These are phyloP conservation scores for Pharus latifolius DNA, from an alignment of 176 grass and related monocot species.

Conservation along the genomic window DNA sequence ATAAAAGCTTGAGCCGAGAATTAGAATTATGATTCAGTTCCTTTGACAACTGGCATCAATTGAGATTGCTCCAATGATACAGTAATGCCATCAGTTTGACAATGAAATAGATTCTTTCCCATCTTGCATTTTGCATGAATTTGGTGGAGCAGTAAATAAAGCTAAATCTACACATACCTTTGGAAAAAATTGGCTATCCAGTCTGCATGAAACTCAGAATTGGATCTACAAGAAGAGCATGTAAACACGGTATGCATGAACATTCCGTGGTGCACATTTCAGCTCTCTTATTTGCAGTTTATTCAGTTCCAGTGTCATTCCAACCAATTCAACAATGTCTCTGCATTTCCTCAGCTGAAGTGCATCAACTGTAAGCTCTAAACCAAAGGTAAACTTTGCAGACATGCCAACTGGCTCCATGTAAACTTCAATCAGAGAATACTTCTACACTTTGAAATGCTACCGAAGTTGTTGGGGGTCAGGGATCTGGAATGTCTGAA, in stretches of 20 bases:
- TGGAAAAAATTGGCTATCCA: neutral
- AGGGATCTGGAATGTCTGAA: constrained; percentile 44
- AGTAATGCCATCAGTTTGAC: neutral
- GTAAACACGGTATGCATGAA: neutral
- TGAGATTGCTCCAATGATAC: neutral
- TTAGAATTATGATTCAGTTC: neutral
- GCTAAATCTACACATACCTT: neutral
- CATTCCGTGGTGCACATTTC: neutral
- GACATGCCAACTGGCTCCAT: constrained; percentile 1
- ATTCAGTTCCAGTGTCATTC: neutral
- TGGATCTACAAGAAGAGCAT: neutral
- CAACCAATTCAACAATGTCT: neutral
- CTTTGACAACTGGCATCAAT: neutral
- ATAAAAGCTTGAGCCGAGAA: neutral
- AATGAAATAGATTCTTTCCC: neutral
- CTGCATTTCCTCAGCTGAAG: neutral
- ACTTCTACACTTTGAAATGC: neutral
- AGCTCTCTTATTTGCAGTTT: constrained; percentile 21
- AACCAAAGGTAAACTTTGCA: constrained; percentile 22
- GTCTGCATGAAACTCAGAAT: constrained; percentile 4
- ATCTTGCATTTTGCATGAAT: neutral
- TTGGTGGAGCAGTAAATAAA: neutral
- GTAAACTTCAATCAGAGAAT: constrained; percentile 21
- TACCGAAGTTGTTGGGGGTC: constrained; percentile 10
- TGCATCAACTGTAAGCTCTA: neutral